phyloP scores from a whole-genome alignment of 345 rosid species.

The Capsella bursapastoris region DNA sequence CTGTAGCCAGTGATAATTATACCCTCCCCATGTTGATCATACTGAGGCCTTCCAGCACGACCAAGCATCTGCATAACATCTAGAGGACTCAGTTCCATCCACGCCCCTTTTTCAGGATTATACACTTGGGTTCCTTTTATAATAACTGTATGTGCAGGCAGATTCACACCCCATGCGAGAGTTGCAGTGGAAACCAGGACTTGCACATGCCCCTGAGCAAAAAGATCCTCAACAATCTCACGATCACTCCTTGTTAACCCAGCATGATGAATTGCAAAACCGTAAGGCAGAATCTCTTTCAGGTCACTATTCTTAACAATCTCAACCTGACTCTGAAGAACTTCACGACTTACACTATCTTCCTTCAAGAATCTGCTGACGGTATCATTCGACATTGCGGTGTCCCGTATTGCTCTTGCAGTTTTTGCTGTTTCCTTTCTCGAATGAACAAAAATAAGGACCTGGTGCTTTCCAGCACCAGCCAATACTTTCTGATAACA shows the following conservation, averaged over 20 bases:
- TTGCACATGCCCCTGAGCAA: slow-evolving; percentile 74
- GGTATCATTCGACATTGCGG: slow-evolving; percentile 90
- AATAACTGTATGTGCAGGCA: slow-evolving; percentile 92
- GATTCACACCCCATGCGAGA: slow-evolving; percentile 98
- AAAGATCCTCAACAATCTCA: slow-evolving; percentile 83
- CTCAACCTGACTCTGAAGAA: slow-evolving; percentile 73
- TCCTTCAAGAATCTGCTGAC: slow-evolving; percentile 81
- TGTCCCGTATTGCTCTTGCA: slow-evolving; percentile 75
- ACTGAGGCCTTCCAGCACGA: slow-evolving; percentile 99
- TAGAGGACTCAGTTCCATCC: slow-evolving; percentile 92
- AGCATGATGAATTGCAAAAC: slow-evolving; percentile 96
- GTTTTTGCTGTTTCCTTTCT: slow-evolving; percentile 96
- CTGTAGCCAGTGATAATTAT: slow-evolving; percentile 94
- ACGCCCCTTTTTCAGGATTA: slow-evolving; percentile 97
- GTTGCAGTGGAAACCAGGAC: slow-evolving; percentile 96
- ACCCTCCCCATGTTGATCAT: slow-evolving; percentile 91
- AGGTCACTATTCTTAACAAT: slow-evolving; percentile 79
- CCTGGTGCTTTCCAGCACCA: slow-evolving; percentile 94
- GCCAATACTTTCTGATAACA: slow-evolving; percentile 91
- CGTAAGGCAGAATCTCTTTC: slow-evolving; percentile 82
- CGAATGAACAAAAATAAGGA: slow-evolving; percentile 96
- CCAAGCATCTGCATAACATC: slow-evolving; percentile 99
- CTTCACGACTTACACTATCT: slow-evolving; percentile 83
- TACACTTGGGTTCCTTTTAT: slow-evolving; percentile 96
- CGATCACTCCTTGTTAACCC: slow-evolving; percentile 91